phyloP scores from a whole-genome alignment of 495 filamentous ascomycete species.

The Tuber microsphaerosporum region DNA sequence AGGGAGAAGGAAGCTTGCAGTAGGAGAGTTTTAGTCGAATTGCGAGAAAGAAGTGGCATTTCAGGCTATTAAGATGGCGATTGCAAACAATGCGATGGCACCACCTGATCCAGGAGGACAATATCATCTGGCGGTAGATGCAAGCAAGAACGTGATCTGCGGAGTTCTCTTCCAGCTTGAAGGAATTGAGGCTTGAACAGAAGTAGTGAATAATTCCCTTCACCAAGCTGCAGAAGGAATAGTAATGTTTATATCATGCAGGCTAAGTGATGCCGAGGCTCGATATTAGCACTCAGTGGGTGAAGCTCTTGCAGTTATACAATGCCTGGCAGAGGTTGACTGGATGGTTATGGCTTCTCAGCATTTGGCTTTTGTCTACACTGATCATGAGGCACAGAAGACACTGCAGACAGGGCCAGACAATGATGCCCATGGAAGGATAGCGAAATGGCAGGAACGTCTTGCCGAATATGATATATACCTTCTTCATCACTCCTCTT shows the following conservation, averaged over 20 bases:
- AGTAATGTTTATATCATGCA: conserved; percentile 4
- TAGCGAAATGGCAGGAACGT: not conserved
- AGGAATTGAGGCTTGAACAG: not conserved
- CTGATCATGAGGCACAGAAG: not conserved
- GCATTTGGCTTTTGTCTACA: not conserved
- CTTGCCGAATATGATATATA: not conserved
- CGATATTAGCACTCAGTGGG: not conserved
- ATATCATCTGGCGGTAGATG: not conserved
- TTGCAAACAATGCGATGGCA: not conserved
- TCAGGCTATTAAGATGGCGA: not conserved
- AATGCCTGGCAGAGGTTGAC: not conserved
- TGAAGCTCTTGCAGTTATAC: not conserved
- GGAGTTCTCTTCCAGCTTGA: conserved; percentile 3
- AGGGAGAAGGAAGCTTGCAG: no score
- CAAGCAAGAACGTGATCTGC: not conserved
- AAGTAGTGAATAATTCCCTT: no score
- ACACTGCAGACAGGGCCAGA: not conserved
- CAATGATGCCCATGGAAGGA: not conserved
- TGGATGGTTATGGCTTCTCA: not conserved
- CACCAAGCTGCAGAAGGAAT: not conserved
- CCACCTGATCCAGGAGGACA: not conserved
- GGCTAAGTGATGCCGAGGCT: not conserved
- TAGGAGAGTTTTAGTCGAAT: not conserved
- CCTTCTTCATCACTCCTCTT: not conserved
- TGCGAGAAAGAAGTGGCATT: not conserved